Conservation (phyloP, 345 rosid species). For the Salix brachista region DNA sequence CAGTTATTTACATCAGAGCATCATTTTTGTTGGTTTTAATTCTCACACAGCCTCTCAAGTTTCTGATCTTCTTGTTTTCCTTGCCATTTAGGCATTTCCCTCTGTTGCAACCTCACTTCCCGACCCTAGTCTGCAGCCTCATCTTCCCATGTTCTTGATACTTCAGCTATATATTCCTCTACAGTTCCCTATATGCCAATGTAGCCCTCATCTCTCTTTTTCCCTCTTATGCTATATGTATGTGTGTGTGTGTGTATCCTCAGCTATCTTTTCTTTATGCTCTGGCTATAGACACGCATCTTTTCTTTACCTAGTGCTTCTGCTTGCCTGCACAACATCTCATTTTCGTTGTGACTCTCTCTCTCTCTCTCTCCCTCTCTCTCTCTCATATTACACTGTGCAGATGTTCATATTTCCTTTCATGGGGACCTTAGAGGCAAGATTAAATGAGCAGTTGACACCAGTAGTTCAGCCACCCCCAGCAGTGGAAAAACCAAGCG, state of each 20-base stretch:
- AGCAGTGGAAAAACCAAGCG: constrained; percentile 21
- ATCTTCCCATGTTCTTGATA: not conserved
- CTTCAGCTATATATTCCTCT: not conserved
- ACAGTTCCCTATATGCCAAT: not conserved
- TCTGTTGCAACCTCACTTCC: not conserved
- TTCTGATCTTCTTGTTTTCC: not conserved
- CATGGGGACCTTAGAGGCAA: constrained; percentile 24
- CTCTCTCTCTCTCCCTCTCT: not conserved
- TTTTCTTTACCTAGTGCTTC: not conserved
- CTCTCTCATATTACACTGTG: not conserved
- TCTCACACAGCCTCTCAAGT: not conserved
- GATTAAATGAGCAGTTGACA: constrained; percentile 28
- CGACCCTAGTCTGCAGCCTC: not conserved
- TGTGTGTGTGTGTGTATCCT: too few species aligned
- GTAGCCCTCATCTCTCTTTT: not conserved
- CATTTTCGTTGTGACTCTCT: not conserved
- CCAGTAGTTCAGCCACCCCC: constrained; percentile 30
- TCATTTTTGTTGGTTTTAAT: not conserved
- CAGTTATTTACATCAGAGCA: not conserved
- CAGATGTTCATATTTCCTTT: not conserved
- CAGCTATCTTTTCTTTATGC: not conserved
- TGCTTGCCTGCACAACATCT: not conserved
- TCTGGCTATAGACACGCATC: not conserved
- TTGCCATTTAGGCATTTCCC: not conserved
- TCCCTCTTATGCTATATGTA: too few species aligned